Base-by-base conservation (phyloP, 352 stramenopile species). In the Phytophthora chlamydospora region DNA sequence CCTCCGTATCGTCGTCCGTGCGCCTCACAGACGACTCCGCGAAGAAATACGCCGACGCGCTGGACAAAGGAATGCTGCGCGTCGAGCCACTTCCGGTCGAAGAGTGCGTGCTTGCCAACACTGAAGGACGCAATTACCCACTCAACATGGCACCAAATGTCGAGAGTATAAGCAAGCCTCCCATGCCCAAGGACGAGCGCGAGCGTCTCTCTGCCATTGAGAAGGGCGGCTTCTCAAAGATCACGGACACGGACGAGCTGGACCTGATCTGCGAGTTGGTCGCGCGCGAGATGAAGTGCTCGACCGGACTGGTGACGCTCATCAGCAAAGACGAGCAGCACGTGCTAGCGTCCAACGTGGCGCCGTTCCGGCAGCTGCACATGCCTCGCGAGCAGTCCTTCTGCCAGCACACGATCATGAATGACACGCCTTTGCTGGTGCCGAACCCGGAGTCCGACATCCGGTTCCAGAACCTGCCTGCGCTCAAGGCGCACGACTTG, bases 361-460 rank as follows among this genome's bases (percentile, higher is more conserved):
- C 36, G 32, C 52, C 59, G 2, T 65, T 82, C 38, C 62, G 73
- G 19, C 56, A 66, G 27, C 38, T 78, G 9, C 58, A 72, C 40
- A 85, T 88, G 57, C 71, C 78, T 17, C 80, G 80, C 6, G 63
- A 85, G 14, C 53, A 86, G n/a, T 76, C 73, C 16, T 86, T 93
- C 58, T 93, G 83, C 42, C 70, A 80, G 34, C 83, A 90, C 57
- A 80, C 71, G 14, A 80, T 93, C 56, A 80, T 93, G 79, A 78
- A 81, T 12, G 45, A 78, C 39, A 72, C 77, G 68, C 80, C 83
- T 9, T 55, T 93, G 27, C 55, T 92, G 11, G 73, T 90, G 40
- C 76, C 68, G 1, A 66, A 89, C 43, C 66, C 75, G 0, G 75
- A 86, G 32, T 68, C 80, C 0, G 83, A 93, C 63, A 76, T 90